A percentile compares a stretch with the other conserved stretches of the same genome.
phyloP scores from a whole-genome alignment of 1,284 basidiomycete genomes.

The Porodaedalea pini region DNA sequence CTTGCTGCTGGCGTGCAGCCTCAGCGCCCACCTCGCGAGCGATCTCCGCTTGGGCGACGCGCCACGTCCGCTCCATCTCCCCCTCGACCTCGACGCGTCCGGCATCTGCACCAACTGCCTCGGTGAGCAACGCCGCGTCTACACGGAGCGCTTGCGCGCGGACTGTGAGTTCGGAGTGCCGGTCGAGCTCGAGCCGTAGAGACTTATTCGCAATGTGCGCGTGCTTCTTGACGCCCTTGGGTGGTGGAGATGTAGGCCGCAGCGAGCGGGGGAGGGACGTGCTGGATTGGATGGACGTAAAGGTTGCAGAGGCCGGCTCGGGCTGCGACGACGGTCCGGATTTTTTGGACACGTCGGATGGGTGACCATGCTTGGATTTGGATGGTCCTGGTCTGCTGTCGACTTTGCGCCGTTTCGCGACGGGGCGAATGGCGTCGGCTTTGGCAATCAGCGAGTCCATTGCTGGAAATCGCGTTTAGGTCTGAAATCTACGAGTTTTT shows the following conservation, averaged over 20 bases:
- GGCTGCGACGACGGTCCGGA: conserved; percentile 21
- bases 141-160: conserved; percentile 55
- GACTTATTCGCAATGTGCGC: conserved; percentile 73
- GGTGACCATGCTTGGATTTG: conserved; percentile 6
- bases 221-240: conserved; percentile 45
- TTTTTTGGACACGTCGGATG: conserved; percentile 22
- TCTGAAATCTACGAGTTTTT: no score
- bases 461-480: not conserved
- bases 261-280: conserved; percentile 62
- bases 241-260: conserved; percentile 39
- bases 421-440: conserved; percentile 56
- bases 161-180: conserved; percentile 54
- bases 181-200: conserved; percentile 63
- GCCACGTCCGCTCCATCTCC: conserved; percentile 87
- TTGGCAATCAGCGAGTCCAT: conserved; percentile 75
- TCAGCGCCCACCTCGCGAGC: conserved; percentile 65
- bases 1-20: conserved; percentile 71
- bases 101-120: conserved; percentile 52
- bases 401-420: conserved; percentile 32
- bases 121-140: conserved; percentile 59
- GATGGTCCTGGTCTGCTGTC: conserved; percentile 32
- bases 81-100: conserved; percentile 73
- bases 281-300: conserved; percentile 54
- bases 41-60: conserved; percentile 82
- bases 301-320: conserved; percentile 45